Evolutionary conservation across 75 land plant species (phyloP).

Genomic region (Picea glauca): DNA sequence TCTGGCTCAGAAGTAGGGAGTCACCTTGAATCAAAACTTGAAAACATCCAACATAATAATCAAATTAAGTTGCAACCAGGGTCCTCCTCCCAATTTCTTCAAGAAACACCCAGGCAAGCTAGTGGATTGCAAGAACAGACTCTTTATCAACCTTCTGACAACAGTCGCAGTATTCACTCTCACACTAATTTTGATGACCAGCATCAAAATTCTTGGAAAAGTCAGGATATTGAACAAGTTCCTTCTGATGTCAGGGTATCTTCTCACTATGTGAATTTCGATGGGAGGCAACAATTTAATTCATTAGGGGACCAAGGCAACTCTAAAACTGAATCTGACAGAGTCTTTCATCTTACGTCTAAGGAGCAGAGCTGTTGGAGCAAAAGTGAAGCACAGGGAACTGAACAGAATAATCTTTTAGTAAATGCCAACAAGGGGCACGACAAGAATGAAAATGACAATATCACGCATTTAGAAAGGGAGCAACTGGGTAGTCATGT

Average conservation of each 20-base stretch:
- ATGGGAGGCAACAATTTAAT: slow-evolving; percentile 7
- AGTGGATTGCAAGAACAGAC: slow-evolving; percentile 1
- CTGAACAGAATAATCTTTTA: slow-evolving; percentile 5
- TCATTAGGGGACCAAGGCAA: not conserved
- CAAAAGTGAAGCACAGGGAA: not conserved
- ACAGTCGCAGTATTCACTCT: not conserved
- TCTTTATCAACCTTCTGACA: slow-evolving; percentile 2
- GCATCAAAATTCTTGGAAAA: slow-evolving; percentile 6
- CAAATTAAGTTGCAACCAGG: slow-evolving; percentile 6
- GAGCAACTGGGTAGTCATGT: slow-evolving; percentile 2
- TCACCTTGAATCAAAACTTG: slow-evolving; percentile 7
- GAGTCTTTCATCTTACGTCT: not conserved
- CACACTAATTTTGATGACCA: not conserved
- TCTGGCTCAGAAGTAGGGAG: slow-evolving; percentile 7
- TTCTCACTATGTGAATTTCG: not conserved
- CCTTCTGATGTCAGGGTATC: not conserved
- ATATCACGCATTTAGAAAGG: not conserved
- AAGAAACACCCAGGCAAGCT: not conserved
- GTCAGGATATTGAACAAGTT: slow-evolving; percentile 1
- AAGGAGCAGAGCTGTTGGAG: slow-evolving; percentile 4
- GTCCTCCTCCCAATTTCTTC: not conserved
- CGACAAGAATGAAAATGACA: slow-evolving; percentile 5
- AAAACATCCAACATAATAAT: not conserved
- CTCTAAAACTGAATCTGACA: not conserved
- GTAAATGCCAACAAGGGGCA: slow-evolving; percentile 5